Evolutionary conservation across 768 basidiomycete species (phyloP).

Genomic region (Paxillus involutus): DNA sequence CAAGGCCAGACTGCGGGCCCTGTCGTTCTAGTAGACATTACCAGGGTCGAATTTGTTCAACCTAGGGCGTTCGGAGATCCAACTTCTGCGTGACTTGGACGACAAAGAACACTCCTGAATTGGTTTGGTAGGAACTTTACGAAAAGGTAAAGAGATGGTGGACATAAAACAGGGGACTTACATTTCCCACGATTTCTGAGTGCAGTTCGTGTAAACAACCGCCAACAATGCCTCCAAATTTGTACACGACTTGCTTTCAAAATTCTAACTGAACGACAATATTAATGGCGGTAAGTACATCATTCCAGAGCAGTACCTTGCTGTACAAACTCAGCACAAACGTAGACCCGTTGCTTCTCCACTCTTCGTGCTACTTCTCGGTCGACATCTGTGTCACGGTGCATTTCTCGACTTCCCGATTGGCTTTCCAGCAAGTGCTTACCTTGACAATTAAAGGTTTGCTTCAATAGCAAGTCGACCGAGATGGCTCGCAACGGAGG

Average conservation of each 20-base stretch:
- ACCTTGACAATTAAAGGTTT: slow-evolving; percentile 12
- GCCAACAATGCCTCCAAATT: slow-evolving; percentile 24
- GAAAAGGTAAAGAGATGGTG: no score
- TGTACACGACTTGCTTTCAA: slow-evolving; percentile 7
- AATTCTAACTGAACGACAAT: slow-evolving; percentile 16
- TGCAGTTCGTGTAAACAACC: slow-evolving; percentile 6
- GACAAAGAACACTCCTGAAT: no score
- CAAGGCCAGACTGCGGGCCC: no score
- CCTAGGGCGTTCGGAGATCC: no score
- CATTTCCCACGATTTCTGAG: background rate
- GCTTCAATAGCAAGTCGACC: slow-evolving; percentile 34
- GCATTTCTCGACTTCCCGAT: background rate
- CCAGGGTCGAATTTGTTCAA: no score
- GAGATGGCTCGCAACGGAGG: slow-evolving; percentile 56
- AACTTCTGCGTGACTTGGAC: no score
- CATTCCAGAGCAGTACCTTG: background rate
- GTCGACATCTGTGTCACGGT: slow-evolving; percentile 15
- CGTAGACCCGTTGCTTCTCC: slow-evolving; percentile 20
- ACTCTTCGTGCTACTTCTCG: slow-evolving; percentile 18
- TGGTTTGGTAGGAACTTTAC: no score
- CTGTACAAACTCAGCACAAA: background rate
- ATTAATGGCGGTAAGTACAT: slow-evolving; percentile 24
- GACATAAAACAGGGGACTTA: no score
- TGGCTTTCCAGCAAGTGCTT: background rate
- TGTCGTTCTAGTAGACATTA: no score